Evolutionary conservation across 257 asterid genomes (phyloP), one percentile per base, ranked within the genome.

Genomic region (Nicotiana sylvestris): DNA sequence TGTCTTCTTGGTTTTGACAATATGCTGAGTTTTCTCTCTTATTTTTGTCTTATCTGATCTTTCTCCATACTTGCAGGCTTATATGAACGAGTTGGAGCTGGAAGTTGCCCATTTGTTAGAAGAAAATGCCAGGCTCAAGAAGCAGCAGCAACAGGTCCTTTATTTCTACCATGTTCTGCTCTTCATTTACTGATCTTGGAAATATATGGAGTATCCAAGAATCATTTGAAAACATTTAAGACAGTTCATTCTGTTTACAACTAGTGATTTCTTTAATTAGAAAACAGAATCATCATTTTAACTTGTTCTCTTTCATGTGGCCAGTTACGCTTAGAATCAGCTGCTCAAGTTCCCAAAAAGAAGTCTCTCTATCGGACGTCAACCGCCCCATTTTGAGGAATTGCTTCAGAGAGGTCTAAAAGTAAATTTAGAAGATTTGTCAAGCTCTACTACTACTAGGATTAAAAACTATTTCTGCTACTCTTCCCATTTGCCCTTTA

Each of bases 101-200:
- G 94, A 91, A 89, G 90, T 92, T 18, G 89, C 90, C 6, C 85
- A 91, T 33, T 86, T 92, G 88, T 66, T 83, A 46, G 89, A 90
- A 88, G 98, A 94, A 82, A 94, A 92, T 85, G 91, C 93, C 53
- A 89, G 83, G 81, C 95, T 94, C 86, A 92, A 83, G 83, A 87
- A 90, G 70, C 91, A 91, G 39, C 97, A 90, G 60, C 85, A 88
- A 83, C 87, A 92, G 98, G 97, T 91, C 29, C 3, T 9, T 51
- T 21, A 11, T 27, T 69, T 37, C 10, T 15, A 43, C 35, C 16
- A 13, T n/a, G 1, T 25, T 25, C 25, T 46, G 5, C 43, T 66
- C 30, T 27, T 12, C 25, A 25, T 32, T 29, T 39, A 39, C 49
- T 39, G 49, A 39, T 21, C 21, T 21, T 29, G 30, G 30, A 29